A percentile compares a stretch with the other conserved stretches of the same genome.
Evolutionary conservation across 176 grass and related monocot species (phyloP).

Genomic region (Rhynchospora pubera): DNA sequence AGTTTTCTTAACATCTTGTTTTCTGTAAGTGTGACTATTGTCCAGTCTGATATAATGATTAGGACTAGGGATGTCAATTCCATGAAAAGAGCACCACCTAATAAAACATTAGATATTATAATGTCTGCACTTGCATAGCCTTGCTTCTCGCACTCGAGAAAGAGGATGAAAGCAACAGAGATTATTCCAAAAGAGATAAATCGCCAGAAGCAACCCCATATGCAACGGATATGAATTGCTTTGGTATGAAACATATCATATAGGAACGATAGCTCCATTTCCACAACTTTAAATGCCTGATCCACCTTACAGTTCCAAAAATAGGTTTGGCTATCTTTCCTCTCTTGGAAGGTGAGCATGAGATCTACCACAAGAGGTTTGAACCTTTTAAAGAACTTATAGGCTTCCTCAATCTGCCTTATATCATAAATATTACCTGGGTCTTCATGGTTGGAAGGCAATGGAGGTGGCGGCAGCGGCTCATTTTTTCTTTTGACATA

Average conservation of each 20-base stretch:
- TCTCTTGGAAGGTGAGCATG: background rate
- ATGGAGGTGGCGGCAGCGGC: background rate
- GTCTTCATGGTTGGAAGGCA: background rate
- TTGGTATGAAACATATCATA: conserved; percentile 38
- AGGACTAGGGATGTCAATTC: conserved; percentile 18
- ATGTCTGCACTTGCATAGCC: conserved; percentile 19
- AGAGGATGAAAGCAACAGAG: background rate
- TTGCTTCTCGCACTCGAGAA: background rate
- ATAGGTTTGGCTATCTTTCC: background rate
- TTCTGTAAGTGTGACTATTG: background rate
- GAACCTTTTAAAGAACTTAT: background rate
- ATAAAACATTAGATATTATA: conserved; percentile 30
- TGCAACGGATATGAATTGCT: background rate
- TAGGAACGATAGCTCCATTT: conserved; percentile 41
- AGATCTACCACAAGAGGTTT: background rate
- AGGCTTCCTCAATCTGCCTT: background rate
- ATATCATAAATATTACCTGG: background rate
- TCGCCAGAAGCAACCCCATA: background rate
- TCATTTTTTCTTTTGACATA: conserved; percentile 6
- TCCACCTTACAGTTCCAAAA: background rate
- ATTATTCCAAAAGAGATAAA: background rate
- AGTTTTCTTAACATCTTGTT: background rate
- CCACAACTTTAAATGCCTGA: conserved; percentile 3
- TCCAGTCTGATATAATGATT: conserved; percentile 25
- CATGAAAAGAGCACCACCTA: conserved; percentile 24